Percentiles rank a stretch among this genome's conserved stretches.
Evolutionary conservation across 2,329 filamentous ascomycete genomes (phyloP).

Genomic region (Ophiosphaerella korrae): DNA sequence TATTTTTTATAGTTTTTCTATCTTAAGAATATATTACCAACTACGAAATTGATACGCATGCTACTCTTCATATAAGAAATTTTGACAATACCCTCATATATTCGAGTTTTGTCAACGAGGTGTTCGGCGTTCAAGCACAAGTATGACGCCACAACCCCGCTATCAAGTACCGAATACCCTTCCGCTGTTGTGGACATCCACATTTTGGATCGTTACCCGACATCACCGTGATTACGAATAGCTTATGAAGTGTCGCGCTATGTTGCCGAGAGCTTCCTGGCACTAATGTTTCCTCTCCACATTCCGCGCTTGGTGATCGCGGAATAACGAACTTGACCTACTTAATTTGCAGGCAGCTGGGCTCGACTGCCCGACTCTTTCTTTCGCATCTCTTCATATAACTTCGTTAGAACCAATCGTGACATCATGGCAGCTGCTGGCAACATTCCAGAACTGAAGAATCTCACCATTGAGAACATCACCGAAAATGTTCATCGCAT

Average conservation of each 20-base stretch:
- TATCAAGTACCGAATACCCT: conserved; percentile 15
- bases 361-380: not conserved
- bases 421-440: conserved; percentile 6
- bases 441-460: conserved; percentile 51
- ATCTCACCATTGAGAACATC: conserved; percentile 80
- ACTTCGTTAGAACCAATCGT: not conserved
- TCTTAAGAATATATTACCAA: no score
- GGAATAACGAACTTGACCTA: not conserved
- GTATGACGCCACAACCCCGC: conserved; percentile 4
- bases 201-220: conserved; percentile 13
- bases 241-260: conserved; percentile 11
- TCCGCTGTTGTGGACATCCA: conserved; percentile 13
- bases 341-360: not conserved
- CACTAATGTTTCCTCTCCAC: no score
- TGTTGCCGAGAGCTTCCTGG: conserved; percentile 5
- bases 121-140: not conserved
- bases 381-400: not conserved
- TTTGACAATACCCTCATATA: not conserved
- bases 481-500: conserved; percentile 76
- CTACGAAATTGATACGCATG: no score
- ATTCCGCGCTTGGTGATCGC: not conserved
- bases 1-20: no score
- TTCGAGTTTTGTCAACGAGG: not conserved
- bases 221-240: not conserved
- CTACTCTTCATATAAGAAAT: not conserved